Base-by-base conservation (phyloP, 352 stramenopile genomes). In the Phytophthora citrophthora region DNA sequence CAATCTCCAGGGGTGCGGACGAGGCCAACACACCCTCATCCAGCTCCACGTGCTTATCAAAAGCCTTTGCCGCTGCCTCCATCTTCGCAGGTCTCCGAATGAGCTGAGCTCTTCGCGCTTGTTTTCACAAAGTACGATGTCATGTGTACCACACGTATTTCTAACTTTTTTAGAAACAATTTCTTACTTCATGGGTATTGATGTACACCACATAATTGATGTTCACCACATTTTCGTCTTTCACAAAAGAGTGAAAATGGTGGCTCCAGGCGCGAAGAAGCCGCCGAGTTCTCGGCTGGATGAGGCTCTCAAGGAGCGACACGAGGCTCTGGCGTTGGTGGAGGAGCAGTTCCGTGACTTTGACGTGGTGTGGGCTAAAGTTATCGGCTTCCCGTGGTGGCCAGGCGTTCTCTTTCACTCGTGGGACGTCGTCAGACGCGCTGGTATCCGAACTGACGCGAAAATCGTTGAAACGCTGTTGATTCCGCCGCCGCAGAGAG, bases 301-400 rank as follows among this genome's bases (percentile, higher is more conserved):
- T 13, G 47, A 61, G 20, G 71, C 54, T 9, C 40, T 77, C 15
- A 65, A 55, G 6, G 70, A 60, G 20, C 77, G 70, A 13, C 24
- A 59, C 16, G 57, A 81, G 27, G 67, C 69, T 16, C 61, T 83
- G n/a, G 31, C 55, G 5, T 57, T 74, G 18, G 75, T 91, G 26
- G 58, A 86, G 36, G 74, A 84, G 61, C 40, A 79, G 29, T 92
- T 91, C 68, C 74, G 76, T 27, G 79, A 90, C 56, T 86, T 83
- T 45, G 84, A 93, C 59, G 64, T 95, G 11, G 88, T 95, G 4
- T 95, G 88, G 88, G 72, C 79, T 40, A 90, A 91, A 57, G 76
- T 92, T 32, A 31, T 49, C 4, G 70, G 76, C 11, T 95, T 77
- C 48, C 85, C 88, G 64, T 94, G 83, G 82, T 95, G 88, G 88